A percentile compares a stretch with the other conserved stretches of the same genome.
These are phyloP conservation scores for Chytriomyces sp. DNA, from an alignment of 192 early-diverging fungal species.

Conservation along the genomic window DNA sequence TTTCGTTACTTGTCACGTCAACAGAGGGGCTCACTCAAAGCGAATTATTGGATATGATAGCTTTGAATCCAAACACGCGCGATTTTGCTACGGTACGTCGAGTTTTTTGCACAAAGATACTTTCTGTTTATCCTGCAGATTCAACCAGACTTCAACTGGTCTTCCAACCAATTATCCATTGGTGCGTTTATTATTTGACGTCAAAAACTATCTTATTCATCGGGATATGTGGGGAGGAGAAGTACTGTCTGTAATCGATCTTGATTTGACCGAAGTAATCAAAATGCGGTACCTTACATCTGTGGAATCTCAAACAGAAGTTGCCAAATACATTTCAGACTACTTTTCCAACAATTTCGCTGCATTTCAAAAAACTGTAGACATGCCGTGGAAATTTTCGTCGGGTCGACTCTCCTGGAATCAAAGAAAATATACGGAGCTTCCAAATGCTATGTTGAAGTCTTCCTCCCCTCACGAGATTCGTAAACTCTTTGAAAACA, in stretches of 20 bases:
- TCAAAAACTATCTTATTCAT: background rate
- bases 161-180: too few relatives aligned
- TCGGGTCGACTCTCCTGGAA: slow-evolving; percentile 10
- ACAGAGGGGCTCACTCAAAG: slow-evolving; percentile 17
- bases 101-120: background rate
- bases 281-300: background rate
- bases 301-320: background rate
- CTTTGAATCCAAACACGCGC: background rate
- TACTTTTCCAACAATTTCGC: slow-evolving; percentile 1
- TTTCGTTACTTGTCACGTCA: background rate
- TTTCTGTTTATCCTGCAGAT: background rate
- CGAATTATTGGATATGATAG: slow-evolving; percentile 16
- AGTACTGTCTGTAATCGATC: slow-evolving; percentile 15
- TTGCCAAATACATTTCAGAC: background rate
- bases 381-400: background rate
- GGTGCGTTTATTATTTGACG: background rate
- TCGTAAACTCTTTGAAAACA: background rate
- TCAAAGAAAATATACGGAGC: slow-evolving; percentile 16
- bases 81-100: background rate
- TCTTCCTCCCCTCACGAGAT: background rate
- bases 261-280: slow-evolving; percentile 1
- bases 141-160: background rate
- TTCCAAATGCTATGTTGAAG: slow-evolving; percentile 7
- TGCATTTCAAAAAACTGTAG: background rate
- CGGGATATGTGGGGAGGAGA: slow-evolving; percentile 26